Percentiles rank a stretch among this genome's conserved stretches.
phyloP scores from a whole-genome alignment of 2,329 filamentous ascomycete genomes.

The Colletotrichum brevisporum region DNA sequence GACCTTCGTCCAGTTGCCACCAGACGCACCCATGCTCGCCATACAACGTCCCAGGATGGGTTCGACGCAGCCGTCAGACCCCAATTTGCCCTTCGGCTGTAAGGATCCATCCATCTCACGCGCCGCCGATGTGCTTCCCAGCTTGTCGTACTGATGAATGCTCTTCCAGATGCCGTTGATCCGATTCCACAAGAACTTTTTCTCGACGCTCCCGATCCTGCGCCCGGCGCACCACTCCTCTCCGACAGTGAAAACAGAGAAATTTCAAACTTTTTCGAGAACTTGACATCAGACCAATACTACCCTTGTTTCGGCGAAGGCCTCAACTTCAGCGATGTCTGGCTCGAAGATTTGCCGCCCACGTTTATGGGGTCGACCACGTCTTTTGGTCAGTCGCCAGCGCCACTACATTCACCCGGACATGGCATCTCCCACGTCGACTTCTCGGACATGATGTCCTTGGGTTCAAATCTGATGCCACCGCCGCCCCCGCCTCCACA shows the following conservation, averaged over 20 bases:
- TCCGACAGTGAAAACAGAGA: constrained; percentile 73
- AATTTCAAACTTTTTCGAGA: constrained; percentile 71
- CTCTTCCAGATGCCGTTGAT: constrained; percentile 60
- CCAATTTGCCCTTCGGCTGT: constrained; percentile 78
- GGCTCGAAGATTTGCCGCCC: constrained; percentile 71
- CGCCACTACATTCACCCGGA: constrained; percentile 48
- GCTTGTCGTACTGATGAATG: constrained; percentile 11
- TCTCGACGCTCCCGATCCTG: constrained; percentile 71
- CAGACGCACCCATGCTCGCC: constrained; percentile 69
- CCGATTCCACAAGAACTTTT: constrained; percentile 58
- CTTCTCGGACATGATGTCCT: constrained; percentile 47
- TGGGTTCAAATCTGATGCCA: constrained; percentile 53
- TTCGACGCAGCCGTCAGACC: constrained; percentile 70
- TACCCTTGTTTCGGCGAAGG: constrained; percentile 66
- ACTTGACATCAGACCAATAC: constrained; percentile 66
- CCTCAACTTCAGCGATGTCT: constrained; percentile 64
- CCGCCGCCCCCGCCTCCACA: constrained; percentile 52
- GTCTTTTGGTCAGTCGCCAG: constrained; percentile 69
- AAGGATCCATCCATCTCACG: constrained; percentile 53
- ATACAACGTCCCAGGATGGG: constrained; percentile 71
- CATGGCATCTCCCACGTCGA: constrained; percentile 45
- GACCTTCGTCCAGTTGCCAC: constrained; percentile 34
- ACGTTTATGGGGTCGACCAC: constrained; percentile 76
- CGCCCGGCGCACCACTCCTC: constrained; percentile 75
- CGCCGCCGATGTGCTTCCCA: constrained; percentile 8